Percentiles rank a stretch among this genome's conserved stretches.
These are phyloP conservation scores for Kluyveromyces dobzhanskii DNA, from an alignment of 805 yeast species.

Conservation along the genomic window DNA sequence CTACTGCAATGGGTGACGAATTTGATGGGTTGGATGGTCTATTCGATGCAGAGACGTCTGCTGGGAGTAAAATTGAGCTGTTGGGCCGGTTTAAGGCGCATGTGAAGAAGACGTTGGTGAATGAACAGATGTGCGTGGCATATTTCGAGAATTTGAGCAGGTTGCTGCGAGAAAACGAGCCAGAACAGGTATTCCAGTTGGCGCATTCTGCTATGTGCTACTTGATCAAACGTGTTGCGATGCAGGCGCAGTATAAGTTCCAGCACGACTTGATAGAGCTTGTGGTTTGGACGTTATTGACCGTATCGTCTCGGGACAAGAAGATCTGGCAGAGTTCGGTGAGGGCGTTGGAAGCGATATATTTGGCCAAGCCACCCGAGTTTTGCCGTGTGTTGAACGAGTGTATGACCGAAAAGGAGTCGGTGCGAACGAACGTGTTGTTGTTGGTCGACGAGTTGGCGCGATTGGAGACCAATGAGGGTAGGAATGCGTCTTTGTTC, in stretches of 20 bases:
- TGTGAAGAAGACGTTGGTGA: constrained; percentile 28
- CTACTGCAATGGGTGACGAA: constrained; percentile 4
- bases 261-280: constrained; percentile 1
- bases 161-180: neutral
- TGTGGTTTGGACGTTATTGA: constrained; percentile 5
- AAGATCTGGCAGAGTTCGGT: constrained; percentile 25
- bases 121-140: constrained; percentile 14
- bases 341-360: constrained; percentile 26
- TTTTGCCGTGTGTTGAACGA: constrained; percentile 7
- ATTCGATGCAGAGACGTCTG: neutral
- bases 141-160: constrained; percentile 22
- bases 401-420: constrained; percentile 1
- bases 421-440: constrained; percentile 8
- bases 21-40: neutral
- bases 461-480: constrained; percentile 21
- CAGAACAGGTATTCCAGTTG: constrained; percentile 5
- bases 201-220: constrained; percentile 39
- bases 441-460: constrained; percentile 22
- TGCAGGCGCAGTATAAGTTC: constrained; percentile 26
- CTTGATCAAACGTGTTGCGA: constrained; percentile 35
- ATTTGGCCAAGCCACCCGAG: constrained; percentile 17
- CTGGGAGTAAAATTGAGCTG: constrained; percentile 12
- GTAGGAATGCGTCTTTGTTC: constrained; percentile 24
- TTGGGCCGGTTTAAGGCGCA: constrained; percentile 28
- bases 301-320: constrained; percentile 11